Base-by-base conservation (phyloP, 495 filamentous ascomycete species). In the Penicillium odoratum region DNA sequence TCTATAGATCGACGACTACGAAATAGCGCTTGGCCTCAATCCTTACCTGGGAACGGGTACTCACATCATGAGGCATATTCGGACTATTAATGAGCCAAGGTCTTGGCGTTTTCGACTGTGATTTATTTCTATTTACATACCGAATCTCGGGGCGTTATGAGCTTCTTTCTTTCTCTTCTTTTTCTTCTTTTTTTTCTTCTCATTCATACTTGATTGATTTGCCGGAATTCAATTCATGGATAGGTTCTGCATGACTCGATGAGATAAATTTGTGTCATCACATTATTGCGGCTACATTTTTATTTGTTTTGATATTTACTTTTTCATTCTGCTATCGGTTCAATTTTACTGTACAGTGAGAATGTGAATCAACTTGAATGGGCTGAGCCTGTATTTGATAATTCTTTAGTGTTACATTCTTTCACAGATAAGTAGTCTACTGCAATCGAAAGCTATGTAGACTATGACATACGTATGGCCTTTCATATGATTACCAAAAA, bases 51-150 rank as follows among this genome's bases (percentile, higher is more conserved):
- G 33, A 60, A 60, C 28, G 63, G 63, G 10, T 69, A 69, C 44
- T 53, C 68, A 1, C 64, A 66, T 48, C 69, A 71, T 31, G 70
- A 71, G 42, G 58, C 62, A 7, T 71, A 71, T 54, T 69, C 68
- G 3, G 68, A 73, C 51, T 73, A 73, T 54, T 71, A 57, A 70
- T 43, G 36, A 48, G 16, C 43, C 21, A 21, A 21, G 21, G 21
- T 21, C 21, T 45, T 49, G 18, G 11, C 47, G n/a, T 40, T 52
- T 47, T 49, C 34, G 26, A 46, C 36, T 55, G 61, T 65, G 56
- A 65, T 67, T 54, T 62, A 62, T 50, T 67, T 36, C 44, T 59
- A 47, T 56, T 57, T 49, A 67, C 64, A 64, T 67, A 61, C 56
- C 42, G 48, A 56, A 31, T 58, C 47, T 64, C 58, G 42, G 31